Base-by-base conservation (phyloP, 495 filamentous ascomycete species). In the Achaetomiella virescens region DNA sequence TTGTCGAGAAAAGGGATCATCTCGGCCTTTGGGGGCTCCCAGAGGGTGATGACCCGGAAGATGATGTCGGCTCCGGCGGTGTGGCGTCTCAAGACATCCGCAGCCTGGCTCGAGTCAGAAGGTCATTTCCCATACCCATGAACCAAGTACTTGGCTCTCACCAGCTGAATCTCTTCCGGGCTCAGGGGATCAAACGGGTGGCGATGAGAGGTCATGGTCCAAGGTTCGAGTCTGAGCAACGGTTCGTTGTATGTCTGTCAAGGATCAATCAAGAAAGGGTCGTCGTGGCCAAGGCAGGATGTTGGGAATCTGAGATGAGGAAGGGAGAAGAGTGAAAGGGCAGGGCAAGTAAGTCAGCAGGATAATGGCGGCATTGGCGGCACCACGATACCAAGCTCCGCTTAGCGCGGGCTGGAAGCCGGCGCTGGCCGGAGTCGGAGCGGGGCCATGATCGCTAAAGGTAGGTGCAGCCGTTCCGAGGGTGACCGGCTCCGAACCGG, bases 31-130 rank as follows among this genome's bases (percentile, higher is more conserved):
- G 72, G 65, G 22, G 84, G 84, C 66, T 88, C 84, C 38, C 74
- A 70, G 2, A 87, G 72, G 2, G 83, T 84, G 37, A 88, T 73
- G 37, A 65, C 66, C 58, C 86, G 86, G 73, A 86, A 86, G 22
- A 79, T 70, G 38, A 74, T 35, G 43, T 78, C 68, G 3, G 69
- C 70, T 25, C 69, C 64, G 18, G 65, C 59, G 0, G 60, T 41
- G n/a, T 70, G 61, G 45, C 68, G 70, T 57, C 62, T 65, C 11
- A 67, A 62, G 45, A 86, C 76, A 64, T 84, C 80, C 1, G 70
- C 66, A 1, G 78, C 71, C 58, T 61, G 43, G 40, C 20, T 45
- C 11, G 8, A 12, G 15, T 31, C 21, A 38, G 24, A 35, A 6
- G 10, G 12, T 44, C 1, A 35, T 35, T 6, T 35, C 20, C 22